These are phyloP conservation scores for Xylaria castorea DNA, from an alignment of 495 filamentous ascomycete species.

Conservation along the genomic window DNA sequence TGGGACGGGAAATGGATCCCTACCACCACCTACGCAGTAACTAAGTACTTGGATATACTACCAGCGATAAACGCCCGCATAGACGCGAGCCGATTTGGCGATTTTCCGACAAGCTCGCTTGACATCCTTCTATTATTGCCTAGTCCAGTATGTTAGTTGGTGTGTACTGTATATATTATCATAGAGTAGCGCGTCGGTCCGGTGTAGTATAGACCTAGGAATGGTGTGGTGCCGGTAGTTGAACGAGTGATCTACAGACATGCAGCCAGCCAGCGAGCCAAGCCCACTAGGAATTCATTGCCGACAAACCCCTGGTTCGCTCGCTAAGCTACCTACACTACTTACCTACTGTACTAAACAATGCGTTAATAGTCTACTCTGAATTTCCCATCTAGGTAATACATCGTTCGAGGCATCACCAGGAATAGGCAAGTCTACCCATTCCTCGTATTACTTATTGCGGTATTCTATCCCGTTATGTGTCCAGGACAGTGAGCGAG, in stretches of 20 bases:
- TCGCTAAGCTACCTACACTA: not conserved
- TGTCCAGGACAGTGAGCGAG: not conserved
- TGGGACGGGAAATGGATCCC: not conserved
- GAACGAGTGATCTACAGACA: conserved; percentile 17
- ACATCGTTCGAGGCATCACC: not conserved
- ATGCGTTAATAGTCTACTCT: not conserved
- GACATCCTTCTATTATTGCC: not conserved
- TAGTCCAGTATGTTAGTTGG: too few species aligned
- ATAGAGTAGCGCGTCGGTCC: not conserved
- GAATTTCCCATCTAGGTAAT: not conserved
- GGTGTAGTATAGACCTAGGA: not conserved
- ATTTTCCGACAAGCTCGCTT: conserved; percentile 1
- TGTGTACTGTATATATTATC: too few species aligned
- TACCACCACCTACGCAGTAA: not conserved
- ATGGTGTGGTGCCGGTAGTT: conserved; percentile 20
- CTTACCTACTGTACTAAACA: too few species aligned
- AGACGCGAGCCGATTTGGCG: conserved; percentile 13
- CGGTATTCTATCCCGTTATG: not conserved
- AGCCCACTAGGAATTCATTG: not conserved
- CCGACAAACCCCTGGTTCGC: not conserved
- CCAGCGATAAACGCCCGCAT: not conserved
- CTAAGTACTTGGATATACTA: not conserved
- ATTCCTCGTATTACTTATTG: not conserved
- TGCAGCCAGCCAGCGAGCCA: conserved; percentile 13
- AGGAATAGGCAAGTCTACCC: conserved; percentile 3